Evolutionary conservation across 768 basidiomycete genomes (phyloP).

Genomic region (Lactifluus pinguis): DNA sequence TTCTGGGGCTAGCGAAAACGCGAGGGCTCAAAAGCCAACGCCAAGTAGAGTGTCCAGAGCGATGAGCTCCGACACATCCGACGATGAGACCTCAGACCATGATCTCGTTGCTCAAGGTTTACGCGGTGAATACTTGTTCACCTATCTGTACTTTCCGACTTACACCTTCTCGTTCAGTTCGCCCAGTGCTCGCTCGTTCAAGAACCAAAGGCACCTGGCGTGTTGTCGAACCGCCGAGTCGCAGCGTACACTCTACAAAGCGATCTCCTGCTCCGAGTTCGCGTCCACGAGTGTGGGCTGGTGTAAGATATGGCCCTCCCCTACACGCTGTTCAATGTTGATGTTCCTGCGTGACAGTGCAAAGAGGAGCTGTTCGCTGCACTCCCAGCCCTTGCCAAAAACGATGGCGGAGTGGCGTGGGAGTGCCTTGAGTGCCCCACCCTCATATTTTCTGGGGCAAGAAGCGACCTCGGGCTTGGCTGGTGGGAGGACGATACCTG

Average conservation of each 20-base stretch:
- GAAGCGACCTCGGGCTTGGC: slow-evolving; percentile 1
- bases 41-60: background rate
- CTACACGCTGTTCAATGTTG: background rate
- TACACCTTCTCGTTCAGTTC: background rate
- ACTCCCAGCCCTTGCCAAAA: slow-evolving; percentile 4
- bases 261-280: background rate
- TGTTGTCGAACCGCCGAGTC: background rate
- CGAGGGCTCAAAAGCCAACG: background rate
- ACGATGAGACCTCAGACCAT: background rate
- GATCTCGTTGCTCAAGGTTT: background rate
- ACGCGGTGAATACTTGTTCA: background rate
- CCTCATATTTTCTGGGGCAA: slow-evolving; percentile 5
- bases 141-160: background rate
- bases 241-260: background rate
- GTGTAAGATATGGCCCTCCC: background rate
- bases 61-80: background rate
- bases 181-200: background rate
- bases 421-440: background rate
- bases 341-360: background rate
- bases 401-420: slow-evolving; percentile 3
- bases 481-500: slow-evolving; percentile 13
- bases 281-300: slow-evolving; percentile 12
- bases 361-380: slow-evolving; percentile 12
- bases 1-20: background rate
- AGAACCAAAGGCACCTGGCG: slow-evolving; percentile 7